These are phyloP conservation scores for Fusarium praegraminearum DNA, from an alignment of 2,329 filamentous ascomycete genomes.

Conservation along the genomic window DNA sequence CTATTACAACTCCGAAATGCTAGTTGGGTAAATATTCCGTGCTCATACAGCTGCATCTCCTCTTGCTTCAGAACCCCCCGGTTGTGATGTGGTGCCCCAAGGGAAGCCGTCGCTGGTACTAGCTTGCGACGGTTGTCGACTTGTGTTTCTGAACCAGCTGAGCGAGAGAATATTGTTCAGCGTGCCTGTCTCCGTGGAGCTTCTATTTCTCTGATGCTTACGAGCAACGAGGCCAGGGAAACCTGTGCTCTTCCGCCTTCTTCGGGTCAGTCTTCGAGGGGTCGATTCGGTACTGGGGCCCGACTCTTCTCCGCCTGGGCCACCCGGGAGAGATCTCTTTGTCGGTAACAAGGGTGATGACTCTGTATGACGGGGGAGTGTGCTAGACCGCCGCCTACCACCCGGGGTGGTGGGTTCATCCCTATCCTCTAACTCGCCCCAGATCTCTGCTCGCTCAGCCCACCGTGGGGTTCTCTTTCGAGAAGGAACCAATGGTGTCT, in stretches of 20 bases:
- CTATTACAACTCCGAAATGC: conserved; percentile 34
- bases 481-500: conserved; percentile 55
- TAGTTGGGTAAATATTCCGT: conserved; percentile 10
- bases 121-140: conserved; percentile 39
- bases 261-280: conserved; percentile 53
- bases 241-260: conserved; percentile 69
- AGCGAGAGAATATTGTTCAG: conserved; percentile 66
- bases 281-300: conserved; percentile 50
- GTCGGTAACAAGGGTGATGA: conserved; percentile 55
- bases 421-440: conserved; percentile 87
- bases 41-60: conserved; percentile 53
- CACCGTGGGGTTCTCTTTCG: conserved; percentile 66
- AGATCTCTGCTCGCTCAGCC: conserved; percentile 82
- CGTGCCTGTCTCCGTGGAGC: conserved; percentile 61
- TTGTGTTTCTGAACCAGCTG: conserved; percentile 63
- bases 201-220: conserved; percentile 55
- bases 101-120: conserved; percentile 40
- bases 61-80: conserved; percentile 34
- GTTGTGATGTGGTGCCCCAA: conserved; percentile 29
- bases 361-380: conserved; percentile 59
- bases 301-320: conserved; percentile 44
- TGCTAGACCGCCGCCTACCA: conserved; percentile 61
- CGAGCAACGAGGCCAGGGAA: conserved; percentile 72
- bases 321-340: conserved; percentile 51
- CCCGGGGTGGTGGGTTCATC: conserved; percentile 59